A percentile compares a stretch with the other conserved stretches of the same genome.
Evolutionary conservation across 2,329 filamentous ascomycete species (phyloP).

Genomic region (Fusarium avenaceum): DNA sequence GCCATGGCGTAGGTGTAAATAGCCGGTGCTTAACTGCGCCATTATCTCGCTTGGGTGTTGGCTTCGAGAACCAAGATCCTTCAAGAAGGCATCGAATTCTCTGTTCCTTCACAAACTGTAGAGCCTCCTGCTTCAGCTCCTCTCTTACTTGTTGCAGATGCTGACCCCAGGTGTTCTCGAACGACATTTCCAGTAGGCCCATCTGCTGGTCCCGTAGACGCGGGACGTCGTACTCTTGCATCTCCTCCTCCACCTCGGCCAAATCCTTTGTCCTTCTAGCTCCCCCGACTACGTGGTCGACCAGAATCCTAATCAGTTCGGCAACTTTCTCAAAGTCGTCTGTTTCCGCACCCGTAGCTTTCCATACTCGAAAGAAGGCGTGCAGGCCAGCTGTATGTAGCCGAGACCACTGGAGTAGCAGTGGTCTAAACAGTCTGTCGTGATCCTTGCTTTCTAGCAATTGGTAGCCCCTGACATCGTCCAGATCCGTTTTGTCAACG

Average conservation of each 20-base stretch:
- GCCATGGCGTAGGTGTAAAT: constrained; percentile 73
- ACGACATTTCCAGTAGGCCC: constrained; percentile 89
- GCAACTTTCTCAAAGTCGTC: constrained; percentile 94
- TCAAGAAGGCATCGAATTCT: constrained; percentile 89
- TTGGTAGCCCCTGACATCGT: constrained; percentile 82
- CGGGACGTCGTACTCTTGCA: constrained; percentile 84
- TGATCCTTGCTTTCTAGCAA: constrained; percentile 81
- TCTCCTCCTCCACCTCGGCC: constrained; percentile 87
- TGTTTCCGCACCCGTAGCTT: constrained; percentile 84
- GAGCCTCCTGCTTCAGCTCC: constrained; percentile 88
- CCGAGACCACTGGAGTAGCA: constrained; percentile 93
- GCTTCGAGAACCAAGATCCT: constrained; percentile 85
- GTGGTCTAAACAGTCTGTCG: constrained; percentile 86
- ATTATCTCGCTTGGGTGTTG: constrained; percentile 57
- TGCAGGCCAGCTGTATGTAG: constrained; percentile 88
- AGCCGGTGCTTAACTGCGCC: constrained; percentile 54
- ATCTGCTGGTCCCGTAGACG: constrained; percentile 89
- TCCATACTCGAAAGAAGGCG: constrained; percentile 93
- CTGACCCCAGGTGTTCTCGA: constrained; percentile 94
- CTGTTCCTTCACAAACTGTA: constrained; percentile 98
- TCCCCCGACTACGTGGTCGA: constrained; percentile 89
- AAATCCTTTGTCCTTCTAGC: constrained; percentile 86
- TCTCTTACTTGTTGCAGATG: constrained; percentile 92
- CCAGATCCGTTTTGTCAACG: constrained; percentile 84
- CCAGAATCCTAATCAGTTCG: constrained; percentile 88